These are phyloP conservation scores for Backusella psychrophila DNA, from an alignment of 192 early-diverging fungal genomes.

Conservation along the genomic window DNA sequence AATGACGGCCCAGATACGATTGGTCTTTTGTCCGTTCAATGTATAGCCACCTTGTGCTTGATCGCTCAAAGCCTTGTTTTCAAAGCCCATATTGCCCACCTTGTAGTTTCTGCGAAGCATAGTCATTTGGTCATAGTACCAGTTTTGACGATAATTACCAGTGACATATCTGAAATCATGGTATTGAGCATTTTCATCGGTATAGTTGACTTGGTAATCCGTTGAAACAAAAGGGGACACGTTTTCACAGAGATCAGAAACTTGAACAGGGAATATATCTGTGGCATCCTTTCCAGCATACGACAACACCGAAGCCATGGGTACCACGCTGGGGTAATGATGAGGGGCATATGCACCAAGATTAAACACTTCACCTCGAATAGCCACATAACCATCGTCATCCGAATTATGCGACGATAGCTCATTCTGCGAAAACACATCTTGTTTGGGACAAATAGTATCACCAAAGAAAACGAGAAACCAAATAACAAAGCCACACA, in stretches of 20 bases:
- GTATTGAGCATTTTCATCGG: conserved; percentile 52
- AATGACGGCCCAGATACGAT: conserved; percentile 57
- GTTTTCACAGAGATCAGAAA: conserved; percentile 57
- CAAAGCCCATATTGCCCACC: conserved; percentile 65
- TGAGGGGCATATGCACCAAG: conserved; percentile 58
- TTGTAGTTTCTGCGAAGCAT: conserved; percentile 57
- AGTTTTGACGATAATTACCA: conserved; percentile 61
- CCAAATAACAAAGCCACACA: conserved; percentile 79
- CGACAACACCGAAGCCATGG: conserved; percentile 47
- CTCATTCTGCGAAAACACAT: conserved; percentile 71
- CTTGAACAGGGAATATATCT: conserved; percentile 69
- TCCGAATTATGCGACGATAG: conserved; percentile 25
- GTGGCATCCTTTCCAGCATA: conserved; percentile 68
- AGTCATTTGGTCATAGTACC: conserved; percentile 62
- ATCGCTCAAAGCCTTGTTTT: conserved; percentile 51
- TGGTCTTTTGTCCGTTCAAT: conserved; percentile 36
- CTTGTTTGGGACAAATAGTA: conserved; percentile 69
- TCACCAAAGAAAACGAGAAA: conserved; percentile 75
- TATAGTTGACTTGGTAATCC: conserved; percentile 46
- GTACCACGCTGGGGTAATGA: conserved; percentile 50
- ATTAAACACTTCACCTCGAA: conserved; percentile 83
- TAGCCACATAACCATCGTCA: conserved; percentile 57
- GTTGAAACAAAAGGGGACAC: conserved; percentile 46
- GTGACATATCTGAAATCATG: conserved; percentile 72
- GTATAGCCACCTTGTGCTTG: conserved; percentile 38